Conservation (phyloP, 2,329 filamentous ascomycete species). For the Colletotrichum trifolii region DNA sequence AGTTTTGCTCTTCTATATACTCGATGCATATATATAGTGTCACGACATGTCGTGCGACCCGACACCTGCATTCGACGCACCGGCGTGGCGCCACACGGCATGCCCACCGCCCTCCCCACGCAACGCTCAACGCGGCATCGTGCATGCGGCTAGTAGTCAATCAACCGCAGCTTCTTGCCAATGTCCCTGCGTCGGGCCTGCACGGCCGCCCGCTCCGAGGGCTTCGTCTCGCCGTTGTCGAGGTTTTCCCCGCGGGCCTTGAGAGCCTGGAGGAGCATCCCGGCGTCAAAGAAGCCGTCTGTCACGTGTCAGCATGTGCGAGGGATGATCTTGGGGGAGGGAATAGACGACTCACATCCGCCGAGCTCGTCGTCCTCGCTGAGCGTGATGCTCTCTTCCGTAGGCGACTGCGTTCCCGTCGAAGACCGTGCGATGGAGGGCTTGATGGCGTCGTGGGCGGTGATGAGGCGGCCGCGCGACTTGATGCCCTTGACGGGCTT, state of each 20-base stretch:
- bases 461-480: conserved; percentile 78
- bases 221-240: conserved; percentile 62
- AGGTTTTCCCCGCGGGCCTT: conserved; percentile 73
- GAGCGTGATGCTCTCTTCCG: conserved; percentile 75
- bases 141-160: conserved; percentile 66
- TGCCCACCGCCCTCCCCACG: background rate
- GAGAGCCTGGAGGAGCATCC: conserved; percentile 90
- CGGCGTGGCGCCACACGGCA: background rate
- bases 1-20: conserved; percentile 7
- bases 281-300: conserved; percentile 98
- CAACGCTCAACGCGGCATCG: no score
- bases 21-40: background rate
- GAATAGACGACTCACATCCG: conserved; percentile 77
- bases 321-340: background rate
- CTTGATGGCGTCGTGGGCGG: conserved; percentile 61
- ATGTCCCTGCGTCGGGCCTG: conserved; percentile 72
- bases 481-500: conserved; percentile 65
- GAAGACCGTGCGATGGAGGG: conserved; percentile 50
- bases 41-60: conserved; percentile 5
- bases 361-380: conserved; percentile 92
- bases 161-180: conserved; percentile 78
- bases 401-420: conserved; percentile 67
- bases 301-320: conserved; percentile 43
- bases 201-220: conserved; percentile 69
- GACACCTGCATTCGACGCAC: background rate